Evolutionary conservation across 2,329 filamentous ascomycete genomes (phyloP).

Genomic region (Simplicillium sp.): DNA sequence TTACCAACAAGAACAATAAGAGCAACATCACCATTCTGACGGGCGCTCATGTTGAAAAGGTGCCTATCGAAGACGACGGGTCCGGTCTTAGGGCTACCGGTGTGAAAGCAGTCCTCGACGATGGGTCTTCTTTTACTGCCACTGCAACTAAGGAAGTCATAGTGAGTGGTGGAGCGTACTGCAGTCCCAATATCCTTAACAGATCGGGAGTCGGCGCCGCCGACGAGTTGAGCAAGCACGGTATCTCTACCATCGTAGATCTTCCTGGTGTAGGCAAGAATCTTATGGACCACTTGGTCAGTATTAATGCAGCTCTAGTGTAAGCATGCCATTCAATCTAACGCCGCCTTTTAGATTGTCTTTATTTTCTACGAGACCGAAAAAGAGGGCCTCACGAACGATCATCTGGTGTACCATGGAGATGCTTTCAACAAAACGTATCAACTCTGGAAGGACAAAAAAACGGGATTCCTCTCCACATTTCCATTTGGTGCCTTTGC

Average conservation of each 20-base stretch:
- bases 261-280: constrained; percentile 41
- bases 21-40: constrained; percentile 38
- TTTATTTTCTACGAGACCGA: constrained; percentile 54
- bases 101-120: constrained; percentile 28
- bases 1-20: constrained; percentile 25
- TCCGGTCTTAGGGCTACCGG: constrained; percentile 31
- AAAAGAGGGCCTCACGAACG: constrained; percentile 41
- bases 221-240: constrained; percentile 28
- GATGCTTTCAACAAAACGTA: constrained; percentile 40
- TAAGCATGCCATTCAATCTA: constrained; percentile 1
- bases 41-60: constrained; percentile 39
- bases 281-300: constrained; percentile 35
- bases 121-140: constrained; percentile 29
- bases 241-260: constrained; percentile 30
- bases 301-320: not conserved
- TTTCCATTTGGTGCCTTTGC: constrained; percentile 57
- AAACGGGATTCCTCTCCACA: constrained; percentile 46
- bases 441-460: constrained; percentile 46
- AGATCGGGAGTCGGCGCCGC: constrained; percentile 41
- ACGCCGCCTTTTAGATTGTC: constrained; percentile 30
- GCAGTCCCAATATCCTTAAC: constrained; percentile 40
- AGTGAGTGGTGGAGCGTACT: constrained; percentile 37
- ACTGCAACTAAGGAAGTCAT: constrained; percentile 27
- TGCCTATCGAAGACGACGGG: constrained; percentile 30
- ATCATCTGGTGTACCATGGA: constrained; percentile 43